Percentiles rank a stretch among this genome's conserved stretches.
Evolutionary conservation across 495 filamentous ascomycete species (phyloP).

Genomic region (Oleoguttula mirabilis): DNA sequence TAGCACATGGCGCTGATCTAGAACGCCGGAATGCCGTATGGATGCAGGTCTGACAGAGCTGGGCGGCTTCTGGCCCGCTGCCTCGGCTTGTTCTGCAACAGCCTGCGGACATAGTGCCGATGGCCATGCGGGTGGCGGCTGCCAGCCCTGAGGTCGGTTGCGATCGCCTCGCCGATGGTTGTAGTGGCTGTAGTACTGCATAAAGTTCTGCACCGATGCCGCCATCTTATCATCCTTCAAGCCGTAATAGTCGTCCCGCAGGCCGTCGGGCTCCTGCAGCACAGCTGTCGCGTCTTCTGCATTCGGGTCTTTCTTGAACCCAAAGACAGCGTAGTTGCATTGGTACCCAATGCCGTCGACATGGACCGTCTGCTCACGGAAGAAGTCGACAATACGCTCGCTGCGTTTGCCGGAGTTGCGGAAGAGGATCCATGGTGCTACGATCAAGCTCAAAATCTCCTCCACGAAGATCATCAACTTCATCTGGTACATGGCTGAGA

Average conservation of each 20-base stretch:
- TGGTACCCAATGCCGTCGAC: conserved; percentile 93
- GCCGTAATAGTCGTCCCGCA: conserved; percentile 83
- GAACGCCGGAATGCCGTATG: background rate
- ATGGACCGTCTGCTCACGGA: conserved; percentile 92
- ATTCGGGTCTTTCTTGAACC: conserved; percentile 75
- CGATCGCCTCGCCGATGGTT: conserved; percentile 1
- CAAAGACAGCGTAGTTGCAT: conserved; percentile 95
- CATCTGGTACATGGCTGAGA: conserved; percentile 74
- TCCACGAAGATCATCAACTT: conserved; percentile 85
- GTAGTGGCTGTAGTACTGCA: conserved; percentile 61
- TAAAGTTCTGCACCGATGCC: conserved; percentile 82
- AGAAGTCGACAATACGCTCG: conserved; percentile 93
- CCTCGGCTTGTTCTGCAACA: conserved; percentile 1
- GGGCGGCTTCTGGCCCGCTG: background rate
- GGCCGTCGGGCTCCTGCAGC: conserved; percentile 41
- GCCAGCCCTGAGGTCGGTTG: conserved; percentile 8
- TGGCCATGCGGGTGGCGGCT: conserved; percentile 19
- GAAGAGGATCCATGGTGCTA: conserved; percentile 82
- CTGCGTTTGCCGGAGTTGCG: conserved; percentile 77
- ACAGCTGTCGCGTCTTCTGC: conserved; percentile 33
- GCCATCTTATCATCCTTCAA: conserved; percentile 97
- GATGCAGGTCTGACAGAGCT: background rate
- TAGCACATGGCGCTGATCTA: background rate
- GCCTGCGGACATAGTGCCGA: conserved; percentile 7
- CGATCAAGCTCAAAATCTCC: conserved; percentile 81